phyloP scores from a whole-genome alignment of 2,329 filamentous ascomycete genomes.

The Trichoderma koningiopsis region DNA sequence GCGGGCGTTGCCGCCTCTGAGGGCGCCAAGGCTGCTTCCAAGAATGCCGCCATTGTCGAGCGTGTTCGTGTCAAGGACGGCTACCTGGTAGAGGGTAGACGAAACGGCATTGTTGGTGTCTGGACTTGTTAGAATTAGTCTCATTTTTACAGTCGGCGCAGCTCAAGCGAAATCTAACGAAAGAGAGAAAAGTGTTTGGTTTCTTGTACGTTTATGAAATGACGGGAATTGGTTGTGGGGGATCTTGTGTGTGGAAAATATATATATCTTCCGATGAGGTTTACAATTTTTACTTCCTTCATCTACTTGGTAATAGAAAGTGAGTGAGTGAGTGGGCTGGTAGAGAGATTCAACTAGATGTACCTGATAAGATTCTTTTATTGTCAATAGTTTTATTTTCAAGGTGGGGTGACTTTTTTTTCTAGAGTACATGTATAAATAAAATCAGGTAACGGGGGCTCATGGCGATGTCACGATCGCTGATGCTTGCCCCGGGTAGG shows the following conservation, averaged over 20 bases:
- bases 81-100: conserved; percentile 87
- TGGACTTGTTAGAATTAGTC: conserved; percentile 68
- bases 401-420: too few relatives aligned
- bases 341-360: neutral
- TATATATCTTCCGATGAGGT: neutral
- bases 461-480: neutral
- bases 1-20: conserved; percentile 73
- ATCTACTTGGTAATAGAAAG: neutral
- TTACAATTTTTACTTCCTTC: neutral
- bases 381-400: neutral
- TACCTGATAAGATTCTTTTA: neutral
- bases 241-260: neutral
- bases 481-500: neutral
- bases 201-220: conserved; percentile 15
- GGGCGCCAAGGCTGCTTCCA: conserved; percentile 63
- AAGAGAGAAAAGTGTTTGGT: neutral
- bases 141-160: conserved; percentile 1
- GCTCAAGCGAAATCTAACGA: conserved; percentile 23
- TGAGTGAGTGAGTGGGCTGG: neutral
- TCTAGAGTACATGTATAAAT: neutral
- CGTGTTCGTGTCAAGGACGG: conserved; percentile 89
- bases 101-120: conserved; percentile 83
- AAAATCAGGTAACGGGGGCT: neutral
- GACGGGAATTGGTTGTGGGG: neutral
- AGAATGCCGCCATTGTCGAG: conserved; percentile 72